Evolutionary conservation across 2,329 filamentous ascomycete genomes (phyloP), one percentile per base, ranked within the genome.

Genomic region (Xylaria sp.): DNA sequence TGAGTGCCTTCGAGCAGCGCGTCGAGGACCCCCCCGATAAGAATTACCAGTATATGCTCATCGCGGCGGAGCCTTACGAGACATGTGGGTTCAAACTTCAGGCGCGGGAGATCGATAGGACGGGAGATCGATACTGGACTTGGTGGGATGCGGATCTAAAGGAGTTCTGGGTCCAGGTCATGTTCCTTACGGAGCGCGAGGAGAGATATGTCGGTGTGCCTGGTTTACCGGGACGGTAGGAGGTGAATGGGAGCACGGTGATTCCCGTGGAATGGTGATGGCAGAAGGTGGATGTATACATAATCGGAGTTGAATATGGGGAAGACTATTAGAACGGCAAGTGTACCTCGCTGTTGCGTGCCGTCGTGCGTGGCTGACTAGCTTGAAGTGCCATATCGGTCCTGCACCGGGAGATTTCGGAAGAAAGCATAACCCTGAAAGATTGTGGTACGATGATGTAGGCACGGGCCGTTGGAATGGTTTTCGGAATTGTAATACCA

Each of bases 141-240:
- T 98, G 94, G 90, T 99, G 94, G 85, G 96, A 99, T 81, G 90
- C 91, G 68, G 96, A 99, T 80, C 90, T 91, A 71, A 97, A 97
- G 85, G 95, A 98, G 83, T 99, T 97, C 78, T 98, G 94, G 93
- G 88, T 97, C 46, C 96, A 98, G 84, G 87, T 99, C 72, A 92
- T 98, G 85, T 99, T 98, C 83, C 96, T 97, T 88, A 98, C 96
- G 45, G 96, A 99, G 85, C 89, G 96, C 71, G 96, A 98, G 82
- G 95, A 97, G 86, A 86, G 94, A 68, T 98, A 90, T 72, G 89
- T 88, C 58, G 87, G 88, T 20, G 89, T 89, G 62, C 89, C 89
- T 0, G 89, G 89, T 13, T 76, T 90, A 74, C 85, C 84, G 30
- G 83, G 83, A 4, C 45, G 72, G 48, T 71, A 60, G 32, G 8